These are phyloP conservation scores for Yarrowia galli DNA, from an alignment of 1,139 yeast species.

Conservation along the genomic window DNA sequence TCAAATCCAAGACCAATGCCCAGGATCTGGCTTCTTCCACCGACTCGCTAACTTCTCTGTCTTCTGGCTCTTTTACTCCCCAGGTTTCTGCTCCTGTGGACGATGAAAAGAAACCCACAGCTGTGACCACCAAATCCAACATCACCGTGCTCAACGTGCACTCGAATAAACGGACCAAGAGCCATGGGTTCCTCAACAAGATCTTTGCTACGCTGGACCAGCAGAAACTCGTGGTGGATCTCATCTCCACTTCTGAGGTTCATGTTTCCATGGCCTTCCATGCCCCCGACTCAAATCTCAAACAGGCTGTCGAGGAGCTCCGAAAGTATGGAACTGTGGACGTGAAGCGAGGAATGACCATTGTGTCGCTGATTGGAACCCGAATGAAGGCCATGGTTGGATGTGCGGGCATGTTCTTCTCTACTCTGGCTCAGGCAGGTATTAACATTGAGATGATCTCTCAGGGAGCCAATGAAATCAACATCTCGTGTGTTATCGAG, in stretches of 20 bases:
- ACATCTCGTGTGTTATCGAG: constrained; percentile 92
- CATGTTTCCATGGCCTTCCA: constrained; percentile 98
- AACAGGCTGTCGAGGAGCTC: constrained; percentile 76
- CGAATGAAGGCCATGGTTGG: constrained; percentile 97
- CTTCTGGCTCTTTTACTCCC: constrained; percentile 43
- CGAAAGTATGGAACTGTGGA: constrained; percentile 87
- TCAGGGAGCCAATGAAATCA: constrained; percentile 98
- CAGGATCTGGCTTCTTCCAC: constrained; percentile 78
- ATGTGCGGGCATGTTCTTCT: constrained; percentile 96
- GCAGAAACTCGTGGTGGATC: constrained; percentile 87
- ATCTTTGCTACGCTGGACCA: constrained; percentile 87
- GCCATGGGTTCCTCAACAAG: constrained; percentile 94
- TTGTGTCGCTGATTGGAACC: constrained; percentile 91
- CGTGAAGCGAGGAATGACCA: constrained; percentile 84
- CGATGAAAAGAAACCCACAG: constrained; percentile 79
- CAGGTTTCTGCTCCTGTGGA: constrained; percentile 44
- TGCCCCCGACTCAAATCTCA: constrained; percentile 62
- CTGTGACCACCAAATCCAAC: constrained; percentile 92
- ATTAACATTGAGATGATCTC: constrained; percentile 97
- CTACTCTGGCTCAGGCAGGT: constrained; percentile 88
- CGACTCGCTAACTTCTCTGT: constrained; percentile 65
- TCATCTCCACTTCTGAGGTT: constrained; percentile 95
- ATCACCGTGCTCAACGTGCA: constrained; percentile 92
- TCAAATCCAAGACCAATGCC: constrained; percentile 54
- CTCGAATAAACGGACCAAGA: constrained; percentile 88